Conservation (phyloP, 2,329 filamentous ascomycete species). For the Aspergillus sp. region DNA sequence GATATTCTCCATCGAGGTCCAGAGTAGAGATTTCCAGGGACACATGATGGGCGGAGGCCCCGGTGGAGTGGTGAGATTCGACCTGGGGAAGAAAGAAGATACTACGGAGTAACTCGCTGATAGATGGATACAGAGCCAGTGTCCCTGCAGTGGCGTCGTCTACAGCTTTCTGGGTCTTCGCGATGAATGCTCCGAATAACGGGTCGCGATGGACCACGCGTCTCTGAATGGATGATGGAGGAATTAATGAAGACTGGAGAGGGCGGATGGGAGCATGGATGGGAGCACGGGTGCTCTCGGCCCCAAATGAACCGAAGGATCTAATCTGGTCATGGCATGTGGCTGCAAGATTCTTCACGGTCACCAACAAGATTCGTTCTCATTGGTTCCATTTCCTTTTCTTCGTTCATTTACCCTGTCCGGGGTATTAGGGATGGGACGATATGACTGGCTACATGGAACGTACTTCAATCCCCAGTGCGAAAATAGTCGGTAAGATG, state of each 20-base stretch:
- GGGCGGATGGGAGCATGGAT: not conserved
- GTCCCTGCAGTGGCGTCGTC: not conserved
- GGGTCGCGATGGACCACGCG: not conserved
- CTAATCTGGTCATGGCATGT: slow-evolving; percentile 4
- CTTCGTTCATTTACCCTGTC: not conserved
- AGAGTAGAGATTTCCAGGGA: not conserved
- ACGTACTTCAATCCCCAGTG: not conserved
- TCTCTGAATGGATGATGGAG: not conserved
- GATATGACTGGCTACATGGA: not conserved
- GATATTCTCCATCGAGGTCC: slow-evolving; percentile 4
- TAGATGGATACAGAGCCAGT: no score
- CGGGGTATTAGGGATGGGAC: not conserved
- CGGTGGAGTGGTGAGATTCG: not conserved
- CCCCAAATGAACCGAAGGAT: slow-evolving; percentile 12
- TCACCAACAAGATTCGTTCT: not conserved
- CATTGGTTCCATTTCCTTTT: not conserved
- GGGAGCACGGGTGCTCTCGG: slow-evolving; percentile 2
- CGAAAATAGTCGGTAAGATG: not conserved
- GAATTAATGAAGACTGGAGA: not conserved
- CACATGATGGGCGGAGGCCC: slow-evolving; percentile 5
- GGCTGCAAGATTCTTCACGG: slow-evolving; percentile 15
- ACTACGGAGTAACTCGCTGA: no score
- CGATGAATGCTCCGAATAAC: not conserved
- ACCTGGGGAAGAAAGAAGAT: not conserved
- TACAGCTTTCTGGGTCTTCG: not conserved